phyloP scores from a whole-genome alignment of 495 filamentous ascomycete species.

The Lophiotrema nucula region DNA sequence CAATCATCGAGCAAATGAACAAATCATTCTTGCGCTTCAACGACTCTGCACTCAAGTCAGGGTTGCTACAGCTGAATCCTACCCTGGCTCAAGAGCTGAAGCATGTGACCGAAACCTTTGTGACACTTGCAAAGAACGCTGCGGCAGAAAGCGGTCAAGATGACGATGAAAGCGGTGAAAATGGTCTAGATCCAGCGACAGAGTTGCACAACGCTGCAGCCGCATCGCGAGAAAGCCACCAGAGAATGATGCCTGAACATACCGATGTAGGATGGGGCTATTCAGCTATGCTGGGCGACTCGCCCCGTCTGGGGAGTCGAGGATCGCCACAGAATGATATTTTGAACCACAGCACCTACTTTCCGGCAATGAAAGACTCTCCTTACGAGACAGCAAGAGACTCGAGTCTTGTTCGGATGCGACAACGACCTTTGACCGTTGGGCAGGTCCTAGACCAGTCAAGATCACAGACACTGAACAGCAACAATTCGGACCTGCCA shows the following conservation, averaged over 20 bases:
- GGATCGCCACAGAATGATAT: neutral
- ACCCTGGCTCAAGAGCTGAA: constrained; percentile 45
- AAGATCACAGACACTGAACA: neutral
- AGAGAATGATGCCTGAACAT: neutral
- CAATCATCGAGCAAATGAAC: constrained; percentile 70
- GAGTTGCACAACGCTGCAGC: constrained; percentile 20
- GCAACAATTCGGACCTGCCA: constrained; percentile 5
- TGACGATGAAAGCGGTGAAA: constrained; percentile 38
- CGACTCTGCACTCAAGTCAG: constrained; percentile 56
- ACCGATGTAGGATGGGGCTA: constrained; percentile 29
- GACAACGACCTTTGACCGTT: neutral
- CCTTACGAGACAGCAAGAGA: constrained; percentile 3
- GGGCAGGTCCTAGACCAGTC: constrained; percentile 14
- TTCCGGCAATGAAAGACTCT: constrained; percentile 13
- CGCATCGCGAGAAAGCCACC: neutral
- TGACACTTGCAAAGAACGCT: constrained; percentile 45
- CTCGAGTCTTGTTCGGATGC: neutral
- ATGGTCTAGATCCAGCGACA: constrained; percentile 14
- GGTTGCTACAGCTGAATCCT: constrained; percentile 42
- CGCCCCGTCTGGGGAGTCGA: neutral
- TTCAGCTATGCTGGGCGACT: neutral
- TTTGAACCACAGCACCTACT: constrained; percentile 8
- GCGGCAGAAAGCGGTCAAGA: constrained; percentile 34
- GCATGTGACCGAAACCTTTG: constrained; percentile 49
- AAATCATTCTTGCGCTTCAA: constrained; percentile 69